Percentiles rank a stretch among this genome's conserved stretches.
These are phyloP conservation scores for Thozetella sp. DNA, from an alignment of 495 filamentous ascomycete species.

Conservation along the genomic window DNA sequence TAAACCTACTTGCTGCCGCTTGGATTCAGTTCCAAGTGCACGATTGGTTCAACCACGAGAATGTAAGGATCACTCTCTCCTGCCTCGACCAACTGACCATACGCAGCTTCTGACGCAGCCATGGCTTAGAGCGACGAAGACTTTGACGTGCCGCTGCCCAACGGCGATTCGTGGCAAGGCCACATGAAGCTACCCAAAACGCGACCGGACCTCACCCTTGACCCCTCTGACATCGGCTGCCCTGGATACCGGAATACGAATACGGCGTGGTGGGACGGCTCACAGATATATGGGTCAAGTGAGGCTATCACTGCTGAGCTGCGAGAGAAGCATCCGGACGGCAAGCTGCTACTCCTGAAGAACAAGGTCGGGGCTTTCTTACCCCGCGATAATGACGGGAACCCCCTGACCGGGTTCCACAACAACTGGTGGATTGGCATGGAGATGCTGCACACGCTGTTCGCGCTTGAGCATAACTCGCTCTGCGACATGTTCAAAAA, in stretches of 20 bases:
- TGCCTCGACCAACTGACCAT: background rate
- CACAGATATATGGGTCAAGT: conserved; percentile 43
- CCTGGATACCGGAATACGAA: conserved; percentile 42
- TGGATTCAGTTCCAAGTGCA: conserved; percentile 51
- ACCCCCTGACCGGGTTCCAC: conserved; percentile 41
- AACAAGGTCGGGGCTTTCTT: conserved; percentile 28
- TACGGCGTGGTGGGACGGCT: conserved; percentile 46
- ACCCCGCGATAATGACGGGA: conserved; percentile 28
- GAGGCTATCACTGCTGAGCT: conserved; percentile 31
- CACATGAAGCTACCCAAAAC: conserved; percentile 31
- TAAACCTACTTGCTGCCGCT: conserved; percentile 45
- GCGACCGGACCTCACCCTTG: conserved; percentile 23
- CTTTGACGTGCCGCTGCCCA: conserved; percentile 26
- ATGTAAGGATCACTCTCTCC: conserved; percentile 11
- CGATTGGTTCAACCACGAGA: conserved; percentile 39
- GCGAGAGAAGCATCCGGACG: conserved; percentile 23
- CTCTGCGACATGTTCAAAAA: conserved; percentile 32
- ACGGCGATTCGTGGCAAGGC: conserved; percentile 25
- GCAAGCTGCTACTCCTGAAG: conserved; percentile 31
- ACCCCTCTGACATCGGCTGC: conserved; percentile 26
- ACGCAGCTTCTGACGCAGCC: background rate
- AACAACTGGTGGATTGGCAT: conserved; percentile 45
- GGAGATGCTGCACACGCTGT: conserved; percentile 44
- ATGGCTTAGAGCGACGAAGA: conserved; percentile 16
- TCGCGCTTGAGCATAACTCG: conserved; percentile 43